Base-by-base conservation (phyloP, 2,329 filamentous ascomycete species). In the Fusarium heterosporum region DNA sequence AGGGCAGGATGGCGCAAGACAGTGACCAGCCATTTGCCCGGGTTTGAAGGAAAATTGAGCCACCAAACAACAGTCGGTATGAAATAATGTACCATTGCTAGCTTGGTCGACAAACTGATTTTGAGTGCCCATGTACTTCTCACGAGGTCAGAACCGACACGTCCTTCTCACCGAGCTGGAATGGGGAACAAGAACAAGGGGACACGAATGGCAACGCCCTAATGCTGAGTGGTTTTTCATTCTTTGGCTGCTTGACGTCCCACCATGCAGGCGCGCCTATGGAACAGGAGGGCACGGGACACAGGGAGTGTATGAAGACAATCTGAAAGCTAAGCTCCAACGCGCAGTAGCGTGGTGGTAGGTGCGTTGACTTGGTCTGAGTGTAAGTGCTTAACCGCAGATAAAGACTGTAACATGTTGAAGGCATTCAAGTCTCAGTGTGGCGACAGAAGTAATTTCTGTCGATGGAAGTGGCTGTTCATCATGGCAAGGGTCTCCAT, bases 111-210 rank as follows among this genome's bases (percentile, higher is more conserved):
- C 46, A 66, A 68, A 55, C 53, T 55, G 49, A 55, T 40, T 59
- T 66, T 54, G 42, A 51, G 32, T 42, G 30, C 29, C 50, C 19
- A 6, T 17, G 26, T 62, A 41, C 43, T 61, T 55, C 58, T 67
- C 50, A 64, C 60, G 64, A 65, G 60, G 51, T 61, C 40, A 68
- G 34, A 68, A 64, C 60, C 64, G 64, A 68, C 41, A 58, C 55
- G 57, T 64, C 60, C 60, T 68, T 70, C 69, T 71, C 66, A 72
- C 69, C 69, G 66, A 71, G 38, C 57, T 55, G 25, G 43, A 41
- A 54, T 38, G 30, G 43, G 46, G 49, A 41, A 39, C 14, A 49
- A 32, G 49, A 41, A 39, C 14, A 49, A 32, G 34, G 60, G 52
- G 19, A 28, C 38, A 40, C 49, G 40, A 50, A 39, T 32, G 34